phyloP scores from a whole-genome alignment of 2,329 filamentous ascomycete species.

The Colletotrichum aenigma region DNA sequence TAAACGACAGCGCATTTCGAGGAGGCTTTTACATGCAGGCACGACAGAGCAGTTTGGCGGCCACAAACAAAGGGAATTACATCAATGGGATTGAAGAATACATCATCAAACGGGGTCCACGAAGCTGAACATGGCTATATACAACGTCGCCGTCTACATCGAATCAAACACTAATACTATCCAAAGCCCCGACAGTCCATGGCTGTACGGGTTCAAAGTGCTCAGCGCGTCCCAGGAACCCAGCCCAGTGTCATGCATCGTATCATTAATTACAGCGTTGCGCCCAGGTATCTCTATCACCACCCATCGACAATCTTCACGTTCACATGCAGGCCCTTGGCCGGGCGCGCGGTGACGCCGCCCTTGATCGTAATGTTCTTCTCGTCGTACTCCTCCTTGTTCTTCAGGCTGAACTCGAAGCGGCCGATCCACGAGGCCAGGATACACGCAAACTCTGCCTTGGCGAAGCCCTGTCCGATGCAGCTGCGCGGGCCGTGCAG shows the following conservation, averaged over 20 bases:
- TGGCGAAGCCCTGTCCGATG: constrained; percentile 82
- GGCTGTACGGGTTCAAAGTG: not conserved
- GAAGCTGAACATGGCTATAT: not conserved
- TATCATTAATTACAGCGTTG: not conserved
- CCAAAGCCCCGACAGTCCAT: not conserved
- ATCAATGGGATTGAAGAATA: too few relatives aligned
- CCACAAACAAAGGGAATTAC: too few relatives aligned
- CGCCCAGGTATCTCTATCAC: not conserved
- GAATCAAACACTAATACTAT: not conserved
- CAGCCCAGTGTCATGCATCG: not conserved
- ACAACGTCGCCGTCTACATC: not conserved
- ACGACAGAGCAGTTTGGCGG: too few relatives aligned
- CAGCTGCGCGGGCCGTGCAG: constrained; percentile 85
- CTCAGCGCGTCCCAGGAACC: not conserved
- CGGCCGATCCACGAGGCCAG: constrained; percentile 77
- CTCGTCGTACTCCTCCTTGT: constrained; percentile 69
- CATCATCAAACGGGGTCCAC: too few relatives aligned
- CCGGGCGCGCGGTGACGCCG: constrained; percentile 74
- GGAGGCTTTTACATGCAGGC: too few relatives aligned
- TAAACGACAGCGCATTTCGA: too few relatives aligned
- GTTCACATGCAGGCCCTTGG: constrained; percentile 72
- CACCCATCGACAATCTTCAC: constrained; percentile 57
- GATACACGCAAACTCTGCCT: constrained; percentile 83
- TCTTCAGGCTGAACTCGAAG: constrained; percentile 66
- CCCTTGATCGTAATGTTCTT: constrained; percentile 69